Evolutionary conservation across 129 eudicot species (phyloP).

Genomic region (Mikania micrantha): DNA sequence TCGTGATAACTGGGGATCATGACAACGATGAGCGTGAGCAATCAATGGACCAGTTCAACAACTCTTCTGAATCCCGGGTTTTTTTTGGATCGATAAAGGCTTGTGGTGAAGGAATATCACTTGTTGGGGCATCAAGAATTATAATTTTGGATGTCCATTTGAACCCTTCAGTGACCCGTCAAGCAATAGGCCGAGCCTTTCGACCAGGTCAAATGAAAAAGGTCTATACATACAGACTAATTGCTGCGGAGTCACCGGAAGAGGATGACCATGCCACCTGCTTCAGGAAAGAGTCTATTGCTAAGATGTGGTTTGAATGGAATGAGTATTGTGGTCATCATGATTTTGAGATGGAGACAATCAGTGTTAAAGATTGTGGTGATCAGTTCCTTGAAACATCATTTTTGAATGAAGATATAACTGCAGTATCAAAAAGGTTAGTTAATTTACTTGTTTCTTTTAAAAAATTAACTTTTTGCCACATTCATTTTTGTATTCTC

Average conservation of each 20-base stretch:
- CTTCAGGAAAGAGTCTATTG: constrained; percentile 70
- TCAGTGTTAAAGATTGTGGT: constrained; percentile 44
- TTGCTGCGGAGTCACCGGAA: constrained; percentile 45
- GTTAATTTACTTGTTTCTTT: background rate
- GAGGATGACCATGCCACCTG: constrained; percentile 48
- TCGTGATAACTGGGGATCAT: constrained; percentile 39
- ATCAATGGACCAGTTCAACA: constrained; percentile 41
- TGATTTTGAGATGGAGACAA: constrained; percentile 51
- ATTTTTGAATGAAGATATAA: constrained; percentile 47
- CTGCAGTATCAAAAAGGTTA: constrained; percentile 55
- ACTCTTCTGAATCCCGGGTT: constrained; percentile 31
- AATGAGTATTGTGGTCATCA: constrained; percentile 41
- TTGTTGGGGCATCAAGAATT: constrained; percentile 50
- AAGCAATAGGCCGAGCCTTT: constrained; percentile 50
- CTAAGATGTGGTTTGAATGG: constrained; percentile 97
- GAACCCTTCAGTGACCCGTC: constrained; percentile 48
- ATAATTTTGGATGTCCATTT: constrained; percentile 40
- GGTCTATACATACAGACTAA: constrained; percentile 34
- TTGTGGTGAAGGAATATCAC: constrained; percentile 52
- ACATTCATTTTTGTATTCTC: background rate
- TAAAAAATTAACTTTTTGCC: background rate
- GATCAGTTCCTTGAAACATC: constrained; percentile 70
- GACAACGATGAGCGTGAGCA: constrained; percentile 33
- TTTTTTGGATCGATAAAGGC: constrained; percentile 52
- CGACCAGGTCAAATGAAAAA: constrained; percentile 42